Percentiles rank a stretch among this genome's conserved stretches.
phyloP scores from a whole-genome alignment of 78 protist species.

The Dictyostelium citrinum region DNA sequence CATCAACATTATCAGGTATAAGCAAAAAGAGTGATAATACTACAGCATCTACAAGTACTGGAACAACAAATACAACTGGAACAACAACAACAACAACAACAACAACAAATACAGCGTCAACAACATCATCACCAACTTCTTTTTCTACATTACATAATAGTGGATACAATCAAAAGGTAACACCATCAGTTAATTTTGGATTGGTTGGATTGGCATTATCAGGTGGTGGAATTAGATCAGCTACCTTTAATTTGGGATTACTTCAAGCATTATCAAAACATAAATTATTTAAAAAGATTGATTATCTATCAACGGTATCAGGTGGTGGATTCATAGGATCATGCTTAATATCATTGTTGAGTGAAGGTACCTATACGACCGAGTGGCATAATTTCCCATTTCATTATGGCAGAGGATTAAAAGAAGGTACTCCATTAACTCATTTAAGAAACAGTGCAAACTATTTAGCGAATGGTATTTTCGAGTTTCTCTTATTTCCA shows the following conservation, averaged over 20 bases:
- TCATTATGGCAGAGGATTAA: slow-evolving; percentile 65
- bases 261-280: slow-evolving; percentile 68
- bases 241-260: slow-evolving; percentile 57
- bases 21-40: not conserved
- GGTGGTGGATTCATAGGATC: slow-evolving; percentile 78
- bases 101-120: not conserved
- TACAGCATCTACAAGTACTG: not conserved
- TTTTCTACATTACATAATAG: not conserved
- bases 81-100: not conserved
- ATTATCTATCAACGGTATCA: slow-evolving; percentile 52
- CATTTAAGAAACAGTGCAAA: slow-evolving; percentile 71
- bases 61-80: not conserved
- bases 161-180: not conserved
- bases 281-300: slow-evolving; percentile 36
- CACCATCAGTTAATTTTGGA: slow-evolving; percentile 37
- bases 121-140: not conserved
- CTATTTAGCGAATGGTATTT: slow-evolving; percentile 74
- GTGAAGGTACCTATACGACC: slow-evolving; percentile 58
- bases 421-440: slow-evolving; percentile 64
- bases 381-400: slow-evolving; percentile 75
- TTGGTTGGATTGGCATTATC: slow-evolving; percentile 60
- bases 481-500: slow-evolving; percentile 57
- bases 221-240: slow-evolving; percentile 78
- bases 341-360: slow-evolving; percentile 35
- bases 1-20: not conserved